Evolutionary conservation across 805 yeast species (phyloP), one percentile per base, ranked within the genome.

Genomic region (Zygosaccharomyces lentus): DNA sequence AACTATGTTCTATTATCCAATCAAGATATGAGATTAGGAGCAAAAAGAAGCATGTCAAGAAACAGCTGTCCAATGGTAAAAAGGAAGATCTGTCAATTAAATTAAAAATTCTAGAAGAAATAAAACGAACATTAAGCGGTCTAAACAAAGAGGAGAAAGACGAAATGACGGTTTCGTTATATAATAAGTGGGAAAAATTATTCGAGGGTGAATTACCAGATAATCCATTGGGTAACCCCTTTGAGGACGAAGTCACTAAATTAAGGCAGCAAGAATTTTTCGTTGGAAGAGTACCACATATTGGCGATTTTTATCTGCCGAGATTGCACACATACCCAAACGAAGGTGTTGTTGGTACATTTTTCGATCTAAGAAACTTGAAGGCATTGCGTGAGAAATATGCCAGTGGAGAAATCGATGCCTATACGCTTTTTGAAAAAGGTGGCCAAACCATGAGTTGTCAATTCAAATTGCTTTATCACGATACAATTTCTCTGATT

Each of bases 241-340:
- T 49, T 36, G 53, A 46, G 6, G 61, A 59, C 31, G 64, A 59
- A 23, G 39, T 53, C 4, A 61, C 57, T 37, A 61, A 48, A 45
- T 26, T 62, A 24, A 58, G 68, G 40, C 48, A 55, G 19, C 55
- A 56, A 32, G 68, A 64, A 36, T 64, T 64, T 37, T 59, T 62
- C 34, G 46, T 64, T n/a, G 65, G 63, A 3, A 53, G 66, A 41
- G 54, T 64, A 1, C 59, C 62, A 1, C 51, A 57, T 9, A 52
- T 62, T 23, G 68, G 68, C 26, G 68, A 64, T 47, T 64, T 64
- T 37, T 62, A 61, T 43, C 29, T 64, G 10, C 67, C 68, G 32
- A 48, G 62, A 24, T 42, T 64, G 27, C 46, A 49, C 38, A 35
- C 54, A 30, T 38, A 48, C 41, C 48, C 47, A 15, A 46, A 47